A percentile compares a stretch with the other conserved stretches of the same genome.
Evolutionary conservation across 2,329 filamentous ascomycete genomes (phyloP).

Genomic region (Tolypocladium album): DNA sequence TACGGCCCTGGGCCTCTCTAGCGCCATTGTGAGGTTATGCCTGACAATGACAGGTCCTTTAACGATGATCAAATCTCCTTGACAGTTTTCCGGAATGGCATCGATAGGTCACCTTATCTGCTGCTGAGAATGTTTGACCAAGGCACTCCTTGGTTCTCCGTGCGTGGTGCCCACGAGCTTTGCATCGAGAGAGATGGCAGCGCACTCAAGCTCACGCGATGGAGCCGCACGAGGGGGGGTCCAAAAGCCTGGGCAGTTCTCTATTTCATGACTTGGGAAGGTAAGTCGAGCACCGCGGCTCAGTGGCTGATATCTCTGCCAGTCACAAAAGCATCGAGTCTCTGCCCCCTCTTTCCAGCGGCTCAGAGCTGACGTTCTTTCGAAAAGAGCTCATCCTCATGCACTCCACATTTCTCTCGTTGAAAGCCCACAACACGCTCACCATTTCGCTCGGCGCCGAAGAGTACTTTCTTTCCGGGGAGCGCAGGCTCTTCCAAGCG

Average conservation of each 20-base stretch:
- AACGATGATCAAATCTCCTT: constrained; percentile 44
- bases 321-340: neutral
- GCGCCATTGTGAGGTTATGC: neutral
- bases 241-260: constrained; percentile 44
- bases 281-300: constrained; percentile 21
- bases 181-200: constrained; percentile 38
- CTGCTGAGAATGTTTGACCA: constrained; percentile 32
- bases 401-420: constrained; percentile 44
- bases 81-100: constrained; percentile 36
- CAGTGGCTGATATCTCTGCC: neutral
- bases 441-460: constrained; percentile 31
- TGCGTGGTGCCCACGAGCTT: constrained; percentile 43
- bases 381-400: constrained; percentile 47
- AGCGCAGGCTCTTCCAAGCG: constrained; percentile 46
- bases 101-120: constrained; percentile 33
- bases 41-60: constrained; percentile 30
- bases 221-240: constrained; percentile 31
- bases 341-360: neutral
- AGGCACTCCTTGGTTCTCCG: constrained; percentile 33
- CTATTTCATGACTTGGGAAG: constrained; percentile 51
- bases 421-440: constrained; percentile 39
- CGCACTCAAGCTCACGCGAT: constrained; percentile 39
- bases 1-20: constrained; percentile 15
- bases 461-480: constrained; percentile 36
- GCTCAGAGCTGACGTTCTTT: neutral